Evolutionary conservation across 805 yeast species (phyloP).

Genomic region (Starmerella powellii): DNA sequence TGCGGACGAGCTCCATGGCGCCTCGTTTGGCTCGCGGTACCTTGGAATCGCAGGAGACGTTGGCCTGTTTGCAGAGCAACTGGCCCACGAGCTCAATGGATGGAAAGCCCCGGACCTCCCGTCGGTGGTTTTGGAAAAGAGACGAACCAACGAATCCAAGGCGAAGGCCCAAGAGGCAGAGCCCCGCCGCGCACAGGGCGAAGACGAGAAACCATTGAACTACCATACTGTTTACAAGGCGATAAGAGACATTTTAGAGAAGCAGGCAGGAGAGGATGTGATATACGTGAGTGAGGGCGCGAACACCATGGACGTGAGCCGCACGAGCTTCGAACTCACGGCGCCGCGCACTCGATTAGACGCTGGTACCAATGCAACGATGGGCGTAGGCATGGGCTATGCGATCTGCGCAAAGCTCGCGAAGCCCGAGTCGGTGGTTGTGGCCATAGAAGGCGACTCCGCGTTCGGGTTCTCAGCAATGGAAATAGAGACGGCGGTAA

Average conservation of each 20-base stretch:
- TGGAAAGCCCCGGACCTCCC: constrained; percentile 31
- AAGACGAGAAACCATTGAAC: constrained; percentile 25
- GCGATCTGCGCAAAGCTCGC: constrained; percentile 50
- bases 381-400: constrained; percentile 66
- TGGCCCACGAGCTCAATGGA: constrained; percentile 28
- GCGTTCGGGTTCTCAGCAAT: constrained; percentile 66
- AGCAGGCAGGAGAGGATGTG: constrained; percentile 22
- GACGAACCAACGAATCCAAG: constrained; percentile 27
- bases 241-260: constrained; percentile 35
- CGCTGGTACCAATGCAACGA: constrained; percentile 67
- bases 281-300: constrained; percentile 59
- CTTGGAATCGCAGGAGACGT: constrained; percentile 49
- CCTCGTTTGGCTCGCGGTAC: constrained; percentile 24
- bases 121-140: constrained; percentile 20
- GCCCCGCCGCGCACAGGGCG: background rate
- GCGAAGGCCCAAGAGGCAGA: constrained; percentile 32
- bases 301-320: constrained; percentile 60
- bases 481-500: constrained; percentile 59
- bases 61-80: constrained; percentile 31
- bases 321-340: constrained; percentile 46
- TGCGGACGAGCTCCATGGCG: constrained; percentile 43
- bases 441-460: constrained; percentile 63
- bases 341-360: constrained; percentile 47
- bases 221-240: constrained; percentile 50
- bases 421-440: constrained; percentile 34